phyloP scores from a whole-genome alignment of 768 basidiomycete species.

The Filobasidium floriforme region DNA sequence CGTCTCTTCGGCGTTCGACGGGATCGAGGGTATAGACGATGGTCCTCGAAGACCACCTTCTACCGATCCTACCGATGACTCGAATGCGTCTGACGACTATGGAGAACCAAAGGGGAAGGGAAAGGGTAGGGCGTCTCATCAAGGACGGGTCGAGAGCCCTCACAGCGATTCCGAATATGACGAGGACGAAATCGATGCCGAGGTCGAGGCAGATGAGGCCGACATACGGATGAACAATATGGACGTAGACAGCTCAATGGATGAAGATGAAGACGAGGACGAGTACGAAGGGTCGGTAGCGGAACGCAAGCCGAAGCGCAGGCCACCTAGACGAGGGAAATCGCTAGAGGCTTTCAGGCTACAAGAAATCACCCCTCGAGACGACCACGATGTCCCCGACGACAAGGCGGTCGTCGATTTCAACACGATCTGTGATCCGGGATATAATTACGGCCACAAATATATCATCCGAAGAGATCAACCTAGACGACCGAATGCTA shows the following conservation, averaged over 20 bases:
- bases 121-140: neutral
- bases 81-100: neutral
- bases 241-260: conserved; percentile 1
- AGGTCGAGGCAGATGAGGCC: conserved; percentile 8
- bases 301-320: neutral
- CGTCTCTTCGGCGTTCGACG: neutral
- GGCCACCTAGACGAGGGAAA: no score
- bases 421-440: neutral
- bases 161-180: conserved; percentile 7
- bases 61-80: neutral
- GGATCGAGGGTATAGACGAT: neutral
- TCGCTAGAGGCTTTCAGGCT: neutral
- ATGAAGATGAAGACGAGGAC: conserved; percentile 5
- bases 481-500: neutral
- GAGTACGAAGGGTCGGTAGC: neutral
- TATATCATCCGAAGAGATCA: neutral
- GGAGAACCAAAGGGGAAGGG: neutral
- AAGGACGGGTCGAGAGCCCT: no score
- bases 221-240: neutral
- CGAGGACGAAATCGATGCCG: conserved; percentile 8
- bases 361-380: conserved; percentile 2
- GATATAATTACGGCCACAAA: no score
- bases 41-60: neutral
- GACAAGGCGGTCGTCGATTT: neutral
- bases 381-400: neutral